Evolutionary conservation across 2,329 filamentous ascomycete species (phyloP).

Genomic region (Allantophomopsis cytisporea): DNA sequence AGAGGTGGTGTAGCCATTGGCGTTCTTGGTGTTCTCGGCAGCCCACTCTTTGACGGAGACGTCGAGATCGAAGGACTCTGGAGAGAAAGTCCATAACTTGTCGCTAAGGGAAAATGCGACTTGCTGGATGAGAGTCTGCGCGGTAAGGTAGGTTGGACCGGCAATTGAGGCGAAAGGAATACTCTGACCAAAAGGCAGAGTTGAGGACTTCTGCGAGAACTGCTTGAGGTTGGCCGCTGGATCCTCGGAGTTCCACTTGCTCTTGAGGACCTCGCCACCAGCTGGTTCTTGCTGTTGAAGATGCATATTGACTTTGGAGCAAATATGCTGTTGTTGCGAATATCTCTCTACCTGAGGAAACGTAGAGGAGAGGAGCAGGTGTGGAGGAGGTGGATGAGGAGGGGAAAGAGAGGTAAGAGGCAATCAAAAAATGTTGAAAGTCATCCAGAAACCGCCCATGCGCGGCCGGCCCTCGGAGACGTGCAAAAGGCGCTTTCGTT

Average conservation of each 20-base stretch:
- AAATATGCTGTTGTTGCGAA: no score
- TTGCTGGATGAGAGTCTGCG: conserved; percentile 89
- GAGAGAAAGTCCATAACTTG: conserved; percentile 95
- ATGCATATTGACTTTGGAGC: conserved; percentile 1
- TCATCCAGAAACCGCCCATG: no score
- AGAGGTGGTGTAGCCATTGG: conserved; percentile 65
- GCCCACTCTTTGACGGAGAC: conserved; percentile 71
- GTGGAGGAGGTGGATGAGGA: neutral
- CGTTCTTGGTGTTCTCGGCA: conserved; percentile 56
- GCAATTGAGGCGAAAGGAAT: conserved; percentile 47
- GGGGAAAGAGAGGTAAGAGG: neutral
- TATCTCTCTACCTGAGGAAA: no score
- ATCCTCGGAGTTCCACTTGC: conserved; percentile 15
- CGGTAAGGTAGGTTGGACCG: conserved; percentile 84
- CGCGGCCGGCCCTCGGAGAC: no score
- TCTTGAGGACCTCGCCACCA: conserved; percentile 12
- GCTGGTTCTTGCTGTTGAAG: conserved; percentile 10
- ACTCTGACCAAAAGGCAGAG: conserved; percentile 41
- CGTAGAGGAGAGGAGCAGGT: neutral
- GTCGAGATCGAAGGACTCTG: conserved; percentile 86
- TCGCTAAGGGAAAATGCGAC: conserved; percentile 90
- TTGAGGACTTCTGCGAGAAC: conserved; percentile 27
- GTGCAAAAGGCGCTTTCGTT: no score
- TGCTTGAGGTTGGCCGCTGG: conserved; percentile 10
- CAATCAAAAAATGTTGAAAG: no score